A percentile compares a stretch with the other conserved stretches of the same genome.
phyloP scores from a whole-genome alignment of 345 rosid genomes.

The Erodium maritimum region DNA sequence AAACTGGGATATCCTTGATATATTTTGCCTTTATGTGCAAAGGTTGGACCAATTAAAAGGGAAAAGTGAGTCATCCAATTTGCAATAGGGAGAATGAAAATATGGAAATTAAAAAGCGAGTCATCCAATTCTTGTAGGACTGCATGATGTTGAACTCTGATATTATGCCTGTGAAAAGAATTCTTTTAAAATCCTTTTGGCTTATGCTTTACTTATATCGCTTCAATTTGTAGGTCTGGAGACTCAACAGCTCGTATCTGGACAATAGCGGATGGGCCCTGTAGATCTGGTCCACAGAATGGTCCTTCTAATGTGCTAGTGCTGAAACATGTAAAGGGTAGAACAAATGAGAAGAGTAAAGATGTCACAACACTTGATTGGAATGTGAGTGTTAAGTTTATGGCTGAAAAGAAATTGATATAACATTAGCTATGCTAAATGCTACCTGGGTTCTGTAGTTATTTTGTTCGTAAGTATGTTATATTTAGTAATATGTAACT shows the following conservation, averaged over 20 bases:
- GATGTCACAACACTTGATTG: slow-evolving; percentile 98
- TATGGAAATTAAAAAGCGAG: neutral
- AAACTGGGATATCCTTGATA: no score
- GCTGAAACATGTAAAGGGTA: slow-evolving; percentile 89
- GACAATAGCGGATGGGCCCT: slow-evolving; percentile 58
- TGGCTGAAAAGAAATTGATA: neutral
- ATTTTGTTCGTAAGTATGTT: neutral
- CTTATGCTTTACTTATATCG: slow-evolving; percentile 5
- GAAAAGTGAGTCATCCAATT: neutral
- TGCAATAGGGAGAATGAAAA: neutral
- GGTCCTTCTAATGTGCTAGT: slow-evolving; percentile 49
- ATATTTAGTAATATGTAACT: no score
- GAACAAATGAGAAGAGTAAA: slow-evolving; percentile 92
- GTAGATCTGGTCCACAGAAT: slow-evolving; percentile 36
- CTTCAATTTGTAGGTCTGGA: slow-evolving; percentile 53
- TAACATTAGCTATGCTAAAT: neutral
- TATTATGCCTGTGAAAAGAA: no score
- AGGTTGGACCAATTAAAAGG: neutral
- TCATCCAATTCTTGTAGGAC: neutral
- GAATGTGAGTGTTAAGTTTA: slow-evolving; percentile 59
- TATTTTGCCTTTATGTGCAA: no score
- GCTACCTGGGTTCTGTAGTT: neutral
- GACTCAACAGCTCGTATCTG: slow-evolving; percentile 98
- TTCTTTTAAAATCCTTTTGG: neutral
- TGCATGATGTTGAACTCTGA: neutral